Percentiles rank a stretch among this genome's conserved stretches.
Evolutionary conservation across 2,329 filamentous ascomycete species (phyloP).

Genomic region (Trichoderma afroharzianum): DNA sequence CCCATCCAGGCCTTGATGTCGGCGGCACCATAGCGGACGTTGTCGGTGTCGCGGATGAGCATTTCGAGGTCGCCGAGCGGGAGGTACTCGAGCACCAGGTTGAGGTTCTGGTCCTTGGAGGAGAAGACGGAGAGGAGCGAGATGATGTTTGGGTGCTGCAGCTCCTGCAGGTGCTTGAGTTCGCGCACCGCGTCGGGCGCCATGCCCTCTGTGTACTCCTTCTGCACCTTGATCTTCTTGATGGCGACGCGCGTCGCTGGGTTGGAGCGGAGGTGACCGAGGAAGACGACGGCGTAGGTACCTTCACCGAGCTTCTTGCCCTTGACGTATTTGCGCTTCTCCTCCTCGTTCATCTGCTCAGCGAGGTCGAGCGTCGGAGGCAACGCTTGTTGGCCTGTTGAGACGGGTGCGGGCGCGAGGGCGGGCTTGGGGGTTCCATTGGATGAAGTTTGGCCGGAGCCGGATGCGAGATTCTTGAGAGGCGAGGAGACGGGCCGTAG

Average conservation of each 20-base stretch:
- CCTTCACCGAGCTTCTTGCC: slow-evolving; percentile 93
- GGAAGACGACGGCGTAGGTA: slow-evolving; percentile 94
- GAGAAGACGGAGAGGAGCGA: slow-evolving; percentile 88
- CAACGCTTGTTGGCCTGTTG: slow-evolving; percentile 27
- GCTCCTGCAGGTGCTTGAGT: slow-evolving; percentile 91
- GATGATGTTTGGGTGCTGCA: slow-evolving; percentile 94
- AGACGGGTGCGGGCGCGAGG: slow-evolving; percentile 24
- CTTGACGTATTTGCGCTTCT: slow-evolving; percentile 87
- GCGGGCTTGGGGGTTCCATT: slow-evolving; percentile 44
- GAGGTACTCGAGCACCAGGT: slow-evolving; percentile 89
- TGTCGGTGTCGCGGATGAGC: slow-evolving; percentile 79
- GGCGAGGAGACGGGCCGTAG: slow-evolving; percentile 40
- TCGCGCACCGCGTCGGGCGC: slow-evolving; percentile 93
- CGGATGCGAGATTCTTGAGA: slow-evolving; percentile 38
- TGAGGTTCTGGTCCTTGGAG: slow-evolving; percentile 94
- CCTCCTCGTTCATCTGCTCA: slow-evolving; percentile 78
- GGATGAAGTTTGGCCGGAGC: slow-evolving; percentile 39
- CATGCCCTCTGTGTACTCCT: slow-evolving; percentile 85
- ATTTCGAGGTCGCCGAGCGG: slow-evolving; percentile 93
- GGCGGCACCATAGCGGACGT: slow-evolving; percentile 75
- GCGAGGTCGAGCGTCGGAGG: slow-evolving; percentile 55
- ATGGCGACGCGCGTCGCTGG: slow-evolving; percentile 78
- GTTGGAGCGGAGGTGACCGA: slow-evolving; percentile 73
- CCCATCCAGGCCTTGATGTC: slow-evolving; percentile 99
- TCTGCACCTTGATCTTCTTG: slow-evolving; percentile 87